phyloP scores from a whole-genome alignment of 805 yeast genomes.

The Soucietia sequanensis region DNA sequence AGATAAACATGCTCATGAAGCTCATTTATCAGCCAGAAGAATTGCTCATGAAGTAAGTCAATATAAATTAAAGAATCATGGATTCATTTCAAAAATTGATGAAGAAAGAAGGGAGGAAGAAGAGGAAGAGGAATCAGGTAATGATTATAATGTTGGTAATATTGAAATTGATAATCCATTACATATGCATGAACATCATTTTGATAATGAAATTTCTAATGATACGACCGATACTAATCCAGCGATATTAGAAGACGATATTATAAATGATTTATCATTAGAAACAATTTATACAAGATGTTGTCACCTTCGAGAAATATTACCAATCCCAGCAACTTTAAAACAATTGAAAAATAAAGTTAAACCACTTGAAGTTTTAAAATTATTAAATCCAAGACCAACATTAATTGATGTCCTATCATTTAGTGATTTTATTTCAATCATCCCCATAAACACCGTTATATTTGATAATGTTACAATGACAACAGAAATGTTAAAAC shows the following conservation, averaged over 20 bases:
- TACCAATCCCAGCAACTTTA: slow-evolving; percentile 86
- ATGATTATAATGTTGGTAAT: slow-evolving; percentile 7
- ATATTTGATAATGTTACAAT: slow-evolving; percentile 58
- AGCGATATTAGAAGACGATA: slow-evolving; percentile 13
- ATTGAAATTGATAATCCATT: slow-evolving; percentile 70
- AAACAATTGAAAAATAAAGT: slow-evolving; percentile 56
- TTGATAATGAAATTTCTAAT: slow-evolving; percentile 32
- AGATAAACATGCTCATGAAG: slow-evolving; percentile 71
- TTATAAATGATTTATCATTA: slow-evolving; percentile 30
- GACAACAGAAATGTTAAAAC: slow-evolving; percentile 53
- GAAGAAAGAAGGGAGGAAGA: slow-evolving; percentile 9
- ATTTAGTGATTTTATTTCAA: slow-evolving; percentile 55
- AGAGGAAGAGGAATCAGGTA: slow-evolving; percentile 7
- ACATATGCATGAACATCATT: slow-evolving; percentile 56
- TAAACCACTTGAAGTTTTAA: slow-evolving; percentile 52
- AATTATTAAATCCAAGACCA: slow-evolving; percentile 57
- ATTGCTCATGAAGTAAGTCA: slow-evolving; percentile 63
- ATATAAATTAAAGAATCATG: slow-evolving; percentile 28
- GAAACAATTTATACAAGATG: slow-evolving; percentile 71
- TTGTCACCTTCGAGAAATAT: slow-evolving; percentile 86
- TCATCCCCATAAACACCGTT: slow-evolving; percentile 53
- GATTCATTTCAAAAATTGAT: background rate
- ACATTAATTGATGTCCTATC: slow-evolving; percentile 57
- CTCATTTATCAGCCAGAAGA: slow-evolving; percentile 67
- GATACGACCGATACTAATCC: no score